A percentile compares a stretch with the other conserved stretches of the same genome.
Evolutionary conservation across 768 basidiomycete species (phyloP).

Genomic region (Calvatia gigantea): DNA sequence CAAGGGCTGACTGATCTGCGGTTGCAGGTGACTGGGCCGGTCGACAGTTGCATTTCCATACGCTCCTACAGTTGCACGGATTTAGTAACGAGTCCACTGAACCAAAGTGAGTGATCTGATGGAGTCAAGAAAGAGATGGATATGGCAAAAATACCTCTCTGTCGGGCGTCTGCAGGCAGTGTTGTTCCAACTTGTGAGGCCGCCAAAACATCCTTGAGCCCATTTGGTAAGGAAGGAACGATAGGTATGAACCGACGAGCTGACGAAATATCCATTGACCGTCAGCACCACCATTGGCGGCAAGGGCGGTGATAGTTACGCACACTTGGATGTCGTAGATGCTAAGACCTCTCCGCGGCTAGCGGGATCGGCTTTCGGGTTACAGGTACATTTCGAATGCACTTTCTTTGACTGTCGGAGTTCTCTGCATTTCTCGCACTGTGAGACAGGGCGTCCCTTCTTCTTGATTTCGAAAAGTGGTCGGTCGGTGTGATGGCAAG

Average conservation of each 20-base stretch:
- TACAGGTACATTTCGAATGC: slow-evolving; percentile 81
- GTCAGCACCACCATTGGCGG: slow-evolving; percentile 4
- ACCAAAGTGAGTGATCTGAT: slow-evolving; percentile 8
- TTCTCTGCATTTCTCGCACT: slow-evolving; percentile 83
- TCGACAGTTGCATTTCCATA: slow-evolving; percentile 53
- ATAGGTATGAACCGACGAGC: slow-evolving; percentile 70
- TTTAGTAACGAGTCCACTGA: slow-evolving; percentile 61
- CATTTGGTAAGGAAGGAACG: slow-evolving; percentile 69
- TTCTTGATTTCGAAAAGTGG: slow-evolving; percentile 93
- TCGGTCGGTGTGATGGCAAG: slow-evolving; percentile 81
- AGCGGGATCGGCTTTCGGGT: slow-evolving; percentile 34
- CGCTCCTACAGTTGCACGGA: slow-evolving; percentile 57
- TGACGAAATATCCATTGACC: slow-evolving; percentile 20
- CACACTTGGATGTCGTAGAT: slow-evolving; percentile 40
- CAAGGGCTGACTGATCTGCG: slow-evolving; percentile 13
- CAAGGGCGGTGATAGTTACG: slow-evolving; percentile 9
- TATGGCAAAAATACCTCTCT: slow-evolving; percentile 37
- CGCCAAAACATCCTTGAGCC: slow-evolving; percentile 54
- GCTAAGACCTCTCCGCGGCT: slow-evolving; percentile 28
- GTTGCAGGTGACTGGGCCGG: slow-evolving; percentile 12
- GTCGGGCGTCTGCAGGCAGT: slow-evolving; percentile 40
- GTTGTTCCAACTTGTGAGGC: slow-evolving; percentile 22
- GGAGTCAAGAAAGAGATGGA: neutral
- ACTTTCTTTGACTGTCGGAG: slow-evolving; percentile 76
- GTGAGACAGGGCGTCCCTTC: slow-evolving; percentile 89